These are phyloP conservation scores for Beauveria bassiana DNA, from an alignment of 2,329 filamentous ascomycete species.

Conservation along the genomic window DNA sequence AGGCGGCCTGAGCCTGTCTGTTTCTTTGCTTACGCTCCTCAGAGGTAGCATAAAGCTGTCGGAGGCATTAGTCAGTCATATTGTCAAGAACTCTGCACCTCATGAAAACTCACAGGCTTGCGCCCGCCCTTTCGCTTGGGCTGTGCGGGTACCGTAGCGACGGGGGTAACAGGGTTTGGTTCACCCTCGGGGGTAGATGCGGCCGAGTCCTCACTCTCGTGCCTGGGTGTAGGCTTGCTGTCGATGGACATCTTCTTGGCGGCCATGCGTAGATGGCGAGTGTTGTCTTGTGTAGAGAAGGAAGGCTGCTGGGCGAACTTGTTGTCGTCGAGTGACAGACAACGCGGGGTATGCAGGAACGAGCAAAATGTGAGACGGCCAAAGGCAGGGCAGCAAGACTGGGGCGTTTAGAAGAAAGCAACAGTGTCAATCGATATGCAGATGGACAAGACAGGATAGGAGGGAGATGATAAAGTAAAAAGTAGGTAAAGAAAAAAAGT, in stretches of 20 bases:
- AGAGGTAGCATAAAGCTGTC: slow-evolving; percentile 93
- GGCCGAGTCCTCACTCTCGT: slow-evolving; percentile 55
- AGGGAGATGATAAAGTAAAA: not conserved
- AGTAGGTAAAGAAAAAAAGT: not conserved
- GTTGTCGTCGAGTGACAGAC: not conserved
- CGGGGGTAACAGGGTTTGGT: slow-evolving; percentile 26
- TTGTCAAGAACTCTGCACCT: slow-evolving; percentile 49
- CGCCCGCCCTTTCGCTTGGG: slow-evolving; percentile 96
- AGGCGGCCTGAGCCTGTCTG: slow-evolving; percentile 92
- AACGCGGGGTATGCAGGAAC: not conserved
- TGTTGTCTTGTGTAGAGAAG: not conserved
- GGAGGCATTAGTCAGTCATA: slow-evolving; percentile 13
- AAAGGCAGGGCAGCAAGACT: not conserved
- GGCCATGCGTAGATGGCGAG: slow-evolving; percentile 40
- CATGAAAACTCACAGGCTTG: slow-evolving; percentile 71
- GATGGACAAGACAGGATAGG: not conserved
- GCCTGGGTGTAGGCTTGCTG: slow-evolving; percentile 42
- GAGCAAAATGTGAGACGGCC: not conserved
- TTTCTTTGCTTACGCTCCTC: slow-evolving; percentile 98
- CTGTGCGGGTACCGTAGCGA: slow-evolving; percentile 43
- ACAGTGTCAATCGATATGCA: not conserved
- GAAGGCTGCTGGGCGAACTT: not conserved
- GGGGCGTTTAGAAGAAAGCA: not conserved
- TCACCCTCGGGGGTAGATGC: slow-evolving; percentile 55
- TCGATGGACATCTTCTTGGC: slow-evolving; percentile 64